Conservation (phyloP, 495 filamentous ascomycete genomes). For the Letharia columbiana region DNA sequence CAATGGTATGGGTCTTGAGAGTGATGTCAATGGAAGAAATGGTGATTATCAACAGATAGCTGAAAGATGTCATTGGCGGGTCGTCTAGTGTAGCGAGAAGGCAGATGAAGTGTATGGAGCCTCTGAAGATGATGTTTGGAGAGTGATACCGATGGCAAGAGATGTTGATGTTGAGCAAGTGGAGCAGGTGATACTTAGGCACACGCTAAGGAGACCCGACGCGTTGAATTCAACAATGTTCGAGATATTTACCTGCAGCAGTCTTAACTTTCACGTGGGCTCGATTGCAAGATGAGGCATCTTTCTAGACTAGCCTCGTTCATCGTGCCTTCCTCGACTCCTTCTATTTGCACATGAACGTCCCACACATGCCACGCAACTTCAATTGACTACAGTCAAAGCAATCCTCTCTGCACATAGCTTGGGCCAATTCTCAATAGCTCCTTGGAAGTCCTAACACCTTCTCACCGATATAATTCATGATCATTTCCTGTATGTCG, state of each 20-base stretch:
- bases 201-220: conserved; percentile 2
- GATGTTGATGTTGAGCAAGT: not conserved
- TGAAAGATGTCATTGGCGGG: not conserved
- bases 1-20: not conserved
- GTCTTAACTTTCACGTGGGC: not conserved
- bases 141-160: not conserved
- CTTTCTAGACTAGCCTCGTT: not conserved
- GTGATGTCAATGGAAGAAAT: not conserved
- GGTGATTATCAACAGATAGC: not conserved
- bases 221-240: not conserved
- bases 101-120: not conserved
- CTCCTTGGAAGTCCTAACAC: conserved; percentile 50
- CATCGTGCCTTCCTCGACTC: not conserved
- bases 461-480: conserved; percentile 72
- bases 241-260: not conserved
- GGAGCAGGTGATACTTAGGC: not conserved
- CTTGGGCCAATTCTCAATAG: conserved; percentile 29
- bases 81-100: not conserved
- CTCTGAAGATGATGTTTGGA: not conserved
- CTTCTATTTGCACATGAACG: not conserved
- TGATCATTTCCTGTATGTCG: conserved; percentile 57
- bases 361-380: not conserved
- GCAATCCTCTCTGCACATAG: not conserved
- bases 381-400: not conserved
- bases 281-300: not conserved